These are phyloP conservation scores for Davidsoniella neocaledoniae DNA, from an alignment of 2,329 filamentous ascomycete genomes.

Conservation along the genomic window DNA sequence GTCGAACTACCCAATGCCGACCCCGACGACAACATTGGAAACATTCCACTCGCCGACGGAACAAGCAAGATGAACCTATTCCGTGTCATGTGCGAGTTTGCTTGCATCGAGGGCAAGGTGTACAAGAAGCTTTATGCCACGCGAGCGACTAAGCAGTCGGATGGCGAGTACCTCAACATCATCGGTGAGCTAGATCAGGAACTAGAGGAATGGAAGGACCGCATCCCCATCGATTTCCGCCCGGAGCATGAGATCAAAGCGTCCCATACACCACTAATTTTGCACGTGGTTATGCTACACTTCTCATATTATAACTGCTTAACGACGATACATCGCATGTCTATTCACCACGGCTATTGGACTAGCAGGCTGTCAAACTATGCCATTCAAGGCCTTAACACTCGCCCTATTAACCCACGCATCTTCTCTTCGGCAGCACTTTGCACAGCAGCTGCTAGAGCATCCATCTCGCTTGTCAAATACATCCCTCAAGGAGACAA, in stretches of 20 bases:
- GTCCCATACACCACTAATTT: slow-evolving; percentile 77
- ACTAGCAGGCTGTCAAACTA: slow-evolving; percentile 88
- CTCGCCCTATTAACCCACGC: slow-evolving; percentile 75
- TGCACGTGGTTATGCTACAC: slow-evolving; percentile 87
- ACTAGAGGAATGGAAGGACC: slow-evolving; percentile 90
- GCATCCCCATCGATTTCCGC: slow-evolving; percentile 87
- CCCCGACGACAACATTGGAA: slow-evolving; percentile 81
- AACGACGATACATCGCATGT: slow-evolving; percentile 97
- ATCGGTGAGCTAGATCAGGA: slow-evolving; percentile 87
- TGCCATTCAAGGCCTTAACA: slow-evolving; percentile 85
- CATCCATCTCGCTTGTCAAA: slow-evolving; percentile 84
- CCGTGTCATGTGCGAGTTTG: slow-evolving; percentile 78
- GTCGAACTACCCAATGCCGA: slow-evolving; percentile 87
- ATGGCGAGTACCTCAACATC: slow-evolving; percentile 83
- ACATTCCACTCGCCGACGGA: slow-evolving; percentile 76
- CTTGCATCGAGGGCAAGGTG: slow-evolving; percentile 81
- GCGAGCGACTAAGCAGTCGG: slow-evolving; percentile 77
- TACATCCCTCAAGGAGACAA: slow-evolving; percentile 94
- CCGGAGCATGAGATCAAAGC: slow-evolving; percentile 93
- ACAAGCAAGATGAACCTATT: slow-evolving; percentile 93
- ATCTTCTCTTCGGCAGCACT: slow-evolving; percentile 88
- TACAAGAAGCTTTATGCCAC: slow-evolving; percentile 90
- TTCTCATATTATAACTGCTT: slow-evolving; percentile 97
- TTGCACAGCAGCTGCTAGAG: slow-evolving; percentile 81
- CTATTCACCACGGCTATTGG: slow-evolving; percentile 95